Evolutionary conservation across 352 stramenopile genomes (phyloP).

Genomic region (Globisporangium cederbergense): DNA sequence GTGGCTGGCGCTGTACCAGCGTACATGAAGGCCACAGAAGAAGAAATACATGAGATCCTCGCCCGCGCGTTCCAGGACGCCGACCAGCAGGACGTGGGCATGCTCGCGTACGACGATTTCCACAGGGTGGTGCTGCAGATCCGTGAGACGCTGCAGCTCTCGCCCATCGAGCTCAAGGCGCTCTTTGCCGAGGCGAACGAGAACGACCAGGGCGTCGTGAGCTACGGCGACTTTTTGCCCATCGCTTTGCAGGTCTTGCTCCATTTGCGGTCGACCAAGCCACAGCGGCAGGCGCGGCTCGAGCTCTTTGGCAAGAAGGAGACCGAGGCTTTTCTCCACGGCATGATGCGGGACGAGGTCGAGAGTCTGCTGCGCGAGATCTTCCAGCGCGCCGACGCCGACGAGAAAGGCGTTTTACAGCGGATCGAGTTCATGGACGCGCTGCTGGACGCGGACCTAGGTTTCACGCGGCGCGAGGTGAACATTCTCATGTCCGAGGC

Average conservation of each 20-base stretch:
- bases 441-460: conserved; percentile 66
- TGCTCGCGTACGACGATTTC: conserved; percentile 42
- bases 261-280: conserved; percentile 38
- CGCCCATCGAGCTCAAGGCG: conserved; percentile 44
- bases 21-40: conserved; percentile 65
- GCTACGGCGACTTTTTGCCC: conserved; percentile 49
- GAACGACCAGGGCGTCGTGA: conserved; percentile 50
- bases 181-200: conserved; percentile 67
- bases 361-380: conserved; percentile 76
- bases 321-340: conserved; percentile 59
- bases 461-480: conserved; percentile 64
- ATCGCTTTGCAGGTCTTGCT: conserved; percentile 44
- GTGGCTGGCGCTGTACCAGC: conserved; percentile 7
- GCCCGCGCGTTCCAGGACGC: conserved; percentile 39
- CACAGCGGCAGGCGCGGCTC: conserved; percentile 41
- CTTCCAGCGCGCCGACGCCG: conserved; percentile 61
- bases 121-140: conserved; percentile 43
- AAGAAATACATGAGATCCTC: conserved; percentile 51
- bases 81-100: conserved; percentile 34
- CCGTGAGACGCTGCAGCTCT: conserved; percentile 55
- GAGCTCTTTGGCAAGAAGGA: conserved; percentile 44
- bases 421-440: conserved; percentile 64
- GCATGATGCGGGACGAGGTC: conserved; percentile 79
- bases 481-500: conserved; percentile 74
- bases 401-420: conserved; percentile 42